Conservation (phyloP, 352 stramenopile genomes). For the Pythium volutum region DNA sequence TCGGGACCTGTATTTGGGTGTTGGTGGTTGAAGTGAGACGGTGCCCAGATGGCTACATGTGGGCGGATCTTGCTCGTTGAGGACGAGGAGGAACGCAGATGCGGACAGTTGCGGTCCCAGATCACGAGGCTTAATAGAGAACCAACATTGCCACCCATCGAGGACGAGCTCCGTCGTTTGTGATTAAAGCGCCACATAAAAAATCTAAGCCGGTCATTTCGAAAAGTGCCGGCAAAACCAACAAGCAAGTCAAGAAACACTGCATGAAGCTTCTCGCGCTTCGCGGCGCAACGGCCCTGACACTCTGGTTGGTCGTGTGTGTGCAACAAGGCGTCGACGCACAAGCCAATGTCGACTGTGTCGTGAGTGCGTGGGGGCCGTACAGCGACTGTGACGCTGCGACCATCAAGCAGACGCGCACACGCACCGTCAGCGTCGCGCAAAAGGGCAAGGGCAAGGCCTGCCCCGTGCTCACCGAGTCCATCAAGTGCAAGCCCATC, state of each 20-base stretch:
- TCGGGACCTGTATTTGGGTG: too few relatives aligned
- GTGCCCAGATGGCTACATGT: not conserved
- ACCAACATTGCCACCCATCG: too few relatives aligned
- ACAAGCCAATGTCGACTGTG: slow-evolving; percentile 45
- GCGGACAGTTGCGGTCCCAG: too few relatives aligned
- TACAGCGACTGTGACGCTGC: slow-evolving; percentile 39
- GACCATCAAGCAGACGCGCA: slow-evolving; percentile 40
- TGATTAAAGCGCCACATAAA: too few relatives aligned
- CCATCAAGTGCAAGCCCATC: slow-evolving; percentile 46
- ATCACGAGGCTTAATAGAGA: too few relatives aligned
- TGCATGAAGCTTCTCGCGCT: not conserved
- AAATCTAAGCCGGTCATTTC: too few relatives aligned
- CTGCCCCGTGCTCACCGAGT: slow-evolving; percentile 46
- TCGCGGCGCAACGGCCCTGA: not conserved
- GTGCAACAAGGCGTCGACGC: not conserved
- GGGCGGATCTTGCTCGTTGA: too few relatives aligned
- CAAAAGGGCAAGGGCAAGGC: slow-evolving; percentile 30
- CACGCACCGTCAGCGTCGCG: slow-evolving; percentile 29
- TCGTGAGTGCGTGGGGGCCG: slow-evolving; percentile 43
- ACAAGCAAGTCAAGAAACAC: not conserved
- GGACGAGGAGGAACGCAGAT: too few relatives aligned
- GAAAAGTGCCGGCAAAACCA: too few relatives aligned
- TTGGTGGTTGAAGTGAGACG: not conserved
- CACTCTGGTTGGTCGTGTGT: not conserved
- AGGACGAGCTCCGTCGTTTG: not conserved